These are phyloP conservation scores for Lepiota brunneoincarnata DNA, from an alignment of 768 basidiomycete genomes.

Conservation along the genomic window DNA sequence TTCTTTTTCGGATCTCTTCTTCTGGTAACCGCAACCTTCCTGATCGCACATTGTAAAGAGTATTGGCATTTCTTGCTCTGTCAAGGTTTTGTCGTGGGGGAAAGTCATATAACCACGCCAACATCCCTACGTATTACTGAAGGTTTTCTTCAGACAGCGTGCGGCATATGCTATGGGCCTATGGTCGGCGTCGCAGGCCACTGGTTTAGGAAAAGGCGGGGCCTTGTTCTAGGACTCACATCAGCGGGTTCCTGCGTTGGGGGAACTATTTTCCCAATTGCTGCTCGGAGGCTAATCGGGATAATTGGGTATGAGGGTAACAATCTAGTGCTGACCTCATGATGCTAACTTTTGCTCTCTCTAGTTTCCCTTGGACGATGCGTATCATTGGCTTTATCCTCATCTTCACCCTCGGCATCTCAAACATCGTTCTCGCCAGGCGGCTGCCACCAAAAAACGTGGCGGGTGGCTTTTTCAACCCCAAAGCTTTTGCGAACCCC, in stretches of 20 bases:
- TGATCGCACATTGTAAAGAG: conserved; percentile 53
- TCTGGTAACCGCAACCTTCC: conserved; percentile 45
- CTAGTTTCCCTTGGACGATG: conserved; percentile 69
- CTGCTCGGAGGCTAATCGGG: conserved; percentile 47
- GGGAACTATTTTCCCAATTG: conserved; percentile 61
- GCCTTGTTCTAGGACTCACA: conserved; percentile 50
- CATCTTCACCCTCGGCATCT: conserved; percentile 41
- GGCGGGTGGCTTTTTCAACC: conserved; percentile 54
- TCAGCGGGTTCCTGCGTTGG: conserved; percentile 59
- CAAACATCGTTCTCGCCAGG: conserved; percentile 44
- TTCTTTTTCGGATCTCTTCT: conserved; percentile 37
- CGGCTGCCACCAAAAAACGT: conserved; percentile 51
- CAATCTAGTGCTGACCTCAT: background rate
- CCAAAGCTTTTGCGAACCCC: conserved; percentile 38
- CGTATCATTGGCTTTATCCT: conserved; percentile 62
- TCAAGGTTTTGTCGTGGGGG: conserved; percentile 58
- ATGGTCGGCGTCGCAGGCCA: conserved; percentile 51
- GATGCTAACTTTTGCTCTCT: background rate
- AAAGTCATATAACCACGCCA: conserved; percentile 21
- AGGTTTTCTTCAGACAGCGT: conserved; percentile 14
- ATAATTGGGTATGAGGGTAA: conserved; percentile 47
- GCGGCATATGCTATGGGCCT: conserved; percentile 42
- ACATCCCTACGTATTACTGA: background rate
- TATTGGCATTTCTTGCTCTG: conserved; percentile 70
- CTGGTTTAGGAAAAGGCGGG: conserved; percentile 59